Base-by-base conservation (phyloP, 352 stramenopile genomes). In the Phytophthora pistaciae region DNA sequence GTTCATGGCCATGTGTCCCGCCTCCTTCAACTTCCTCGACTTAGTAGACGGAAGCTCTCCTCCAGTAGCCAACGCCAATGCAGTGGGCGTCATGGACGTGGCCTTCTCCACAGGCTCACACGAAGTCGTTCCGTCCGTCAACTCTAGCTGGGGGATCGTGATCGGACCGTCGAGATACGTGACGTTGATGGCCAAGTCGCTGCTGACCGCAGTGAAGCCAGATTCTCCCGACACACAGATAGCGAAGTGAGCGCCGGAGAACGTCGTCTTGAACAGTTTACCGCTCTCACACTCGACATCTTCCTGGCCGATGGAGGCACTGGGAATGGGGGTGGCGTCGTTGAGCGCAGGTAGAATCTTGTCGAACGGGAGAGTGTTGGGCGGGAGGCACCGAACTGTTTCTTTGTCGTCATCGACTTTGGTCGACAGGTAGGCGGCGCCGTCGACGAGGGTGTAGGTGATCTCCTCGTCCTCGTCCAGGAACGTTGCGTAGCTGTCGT, bases 231-330 rank as follows among this genome's bases (percentile, higher is more conserved):
- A 57, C 25, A 68, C 52, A 56, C 81, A 87, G 33, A 85, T 31
- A 29, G 71, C 74, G 56, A 77, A 79, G 9, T 64, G 33, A 14
- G 36, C 33, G 2, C 73, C 76, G 11, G 46, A 57, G 60, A 84
- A 80, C n/a, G 64, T 68, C n/a, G 77, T 74, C 46, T 74, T 75
- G 52, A 82, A 75, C 38, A 85, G 25, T 3, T 74, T 70, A 0
- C 75, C 75, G 44, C 60, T 68, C 14, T 33, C 20, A 63, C 78
- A 85, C 10, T 80, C 31, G 18, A 80, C 48, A 7, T 23, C 38
- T 14, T 58, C 48, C 0, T 69, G 38, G 8, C 68, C 67, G 4
- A 78, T 56, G 0, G 66, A 64, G 0, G 69, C 75, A 36, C 68
- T 71, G 1, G 67, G 48, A 62, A 82, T 80, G 0, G 64, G 55